Evolutionary conservation across 2,329 filamentous ascomycete species (phyloP), one percentile per base, ranked within the genome.

Genomic region (Phyllosticta paracitricarpa): DNA sequence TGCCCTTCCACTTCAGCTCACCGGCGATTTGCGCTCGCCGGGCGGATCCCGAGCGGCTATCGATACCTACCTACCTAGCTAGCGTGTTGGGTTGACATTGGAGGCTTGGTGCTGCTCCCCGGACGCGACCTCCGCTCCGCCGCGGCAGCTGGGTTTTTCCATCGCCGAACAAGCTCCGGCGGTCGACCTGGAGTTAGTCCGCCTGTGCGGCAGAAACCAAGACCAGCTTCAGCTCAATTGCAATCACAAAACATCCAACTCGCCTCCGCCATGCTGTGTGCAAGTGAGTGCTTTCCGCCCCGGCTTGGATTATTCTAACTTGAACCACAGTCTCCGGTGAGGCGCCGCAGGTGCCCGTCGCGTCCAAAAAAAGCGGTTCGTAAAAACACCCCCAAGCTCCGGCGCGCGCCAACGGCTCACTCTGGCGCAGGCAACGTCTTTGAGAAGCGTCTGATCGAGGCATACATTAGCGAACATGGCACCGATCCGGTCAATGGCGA

Each of bases 381-480:
- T 79, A 64, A 56, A 69, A 61, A 30, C 5, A 30, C 59, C 64
- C 19, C 63, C 58, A 57, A 59, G 63, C 54, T 63, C 58, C 19
- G 6, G 52, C 58, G 52, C 58, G 59, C 58, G 62, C 58, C 63
- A 2, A 51, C 64, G 62, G 54, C 72, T 78, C 69, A 77, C 67
- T 51, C 54, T 19, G 22, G 35, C 65, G 28, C 71, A 90, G 90
- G 93, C 69, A 87, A 89, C 73, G 85, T 97, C 57, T 99, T 95
- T 76, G 94, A 99, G 78, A 96, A 91, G 78, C 88, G 93, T 57
- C 82, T 99, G 65, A 93, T 99, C 70, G 91, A 97, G 75, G 89
- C 93, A 68, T 96, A 97, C 74, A 91, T 99, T 71, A 84, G 89
- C 66, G 91, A 97, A 76, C 85, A 97, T 76, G 91, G 89, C 69